Evolutionary conservation across 2,329 filamentous ascomycete species (phyloP), one percentile per base, ranked within the genome.

Genomic region (Epichloe scottii): DNA sequence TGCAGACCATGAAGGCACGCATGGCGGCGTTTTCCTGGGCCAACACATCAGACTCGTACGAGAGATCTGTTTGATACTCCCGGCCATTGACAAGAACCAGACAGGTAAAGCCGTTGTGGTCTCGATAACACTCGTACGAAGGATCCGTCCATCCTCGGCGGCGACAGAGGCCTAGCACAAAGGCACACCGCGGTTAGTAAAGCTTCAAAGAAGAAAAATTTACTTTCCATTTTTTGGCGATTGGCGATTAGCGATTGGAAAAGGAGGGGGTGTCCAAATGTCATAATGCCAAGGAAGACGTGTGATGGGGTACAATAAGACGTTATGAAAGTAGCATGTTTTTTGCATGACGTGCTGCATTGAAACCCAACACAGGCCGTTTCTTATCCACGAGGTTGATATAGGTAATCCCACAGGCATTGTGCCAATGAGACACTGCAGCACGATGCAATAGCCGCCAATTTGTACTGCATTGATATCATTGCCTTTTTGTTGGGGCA

Each of bases 1-100:
- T 85, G 75, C 91, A 96, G 59, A 96, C 93, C 81, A 95, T 91
- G 70, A 95, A 97, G 52, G 91, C 91, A 55, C 89, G 86, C 80
- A 94, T 94, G 54, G 91, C 91, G 26, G 91, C 91, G 62, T 91
- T 93, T 68, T 97, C 90, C 64, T 89, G 87, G 45, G 91, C 91
- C 57, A 95, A 76, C 46, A 79, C 74, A 65, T 91, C 87, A 55
- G 85, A 87, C 65, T 87, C 82, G 71, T 93, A 95, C 56, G 84
- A 79, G 38, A 86, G 78, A 67, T 95, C 89, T 42, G 90, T 95
- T 67, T 90, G 88, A 72, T 96, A 97, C 73, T 95, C 89, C 64
- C 91, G 86, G 60, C 94, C 94, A 73, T 97, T 96, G 66, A 97
- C 91, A 56, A 93, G 80, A 52, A 95, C 91, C 53, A 89, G 84